Base-by-base conservation (phyloP, 805 yeast species). In the Kluyveromyces siamensis region DNA sequence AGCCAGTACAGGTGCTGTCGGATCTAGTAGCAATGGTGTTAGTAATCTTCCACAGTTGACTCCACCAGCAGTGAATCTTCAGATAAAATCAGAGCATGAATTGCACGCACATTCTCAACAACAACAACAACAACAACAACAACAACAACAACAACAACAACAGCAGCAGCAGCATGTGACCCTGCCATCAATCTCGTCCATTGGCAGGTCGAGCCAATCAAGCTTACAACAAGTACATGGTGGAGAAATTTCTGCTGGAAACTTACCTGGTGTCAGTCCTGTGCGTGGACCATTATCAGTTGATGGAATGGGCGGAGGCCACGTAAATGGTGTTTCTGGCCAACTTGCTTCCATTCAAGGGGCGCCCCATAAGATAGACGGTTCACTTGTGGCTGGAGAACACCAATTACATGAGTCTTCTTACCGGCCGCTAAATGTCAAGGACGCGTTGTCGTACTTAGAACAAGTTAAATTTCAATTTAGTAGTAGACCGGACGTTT, bases 401-500 rank as follows among this genome's bases (percentile, higher is more conserved):
- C 52, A 48, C 19, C 53, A 51, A 37, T 40, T 38, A 10, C 54
- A 54, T 14, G 65, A 62, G 36, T 44, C 60, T 38, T 46, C 70
- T 9, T 84, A 84, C 63, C 73, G 89, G 41, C 96, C 97, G 2
- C 72, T 93, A 58, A 93, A 93, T 62, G 98, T 93, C 45, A 88
- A 87, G 63, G 99, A 93, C 67, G 99, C 99, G 6, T 73, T 93
- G 55, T 82, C 96, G 9, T 93, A 95, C 63, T 76, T 93, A 56
- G 99, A 95, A 64, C 96, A 90, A 68, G 99, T 93, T 46, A 93
- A 93, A 68, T 77, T 84, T 44, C 97, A 90, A 65, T 93, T 93
- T 68, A 84, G 79, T 66, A 78, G 82, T 55, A 95, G 91, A 69
- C 95, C 98, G 0, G 97, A 90, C 59, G 96, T 93, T 40, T 93